phyloP scores from a whole-genome alignment of 768 basidiomycete genomes.

The Mycena olivaceomarginata region DNA sequence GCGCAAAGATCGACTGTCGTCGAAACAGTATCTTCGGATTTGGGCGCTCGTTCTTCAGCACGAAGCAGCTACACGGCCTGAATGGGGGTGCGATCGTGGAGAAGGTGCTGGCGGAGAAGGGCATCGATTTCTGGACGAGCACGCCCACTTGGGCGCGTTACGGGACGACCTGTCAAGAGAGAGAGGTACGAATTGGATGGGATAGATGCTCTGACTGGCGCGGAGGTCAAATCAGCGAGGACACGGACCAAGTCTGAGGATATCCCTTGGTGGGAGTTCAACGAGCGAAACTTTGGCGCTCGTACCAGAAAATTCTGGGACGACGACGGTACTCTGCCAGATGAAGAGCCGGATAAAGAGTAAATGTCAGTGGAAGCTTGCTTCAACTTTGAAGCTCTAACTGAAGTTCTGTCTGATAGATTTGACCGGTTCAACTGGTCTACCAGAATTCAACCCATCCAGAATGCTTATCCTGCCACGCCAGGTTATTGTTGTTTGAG shows the following conservation, averaged over 20 bases:
- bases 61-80: constrained; percentile 38
- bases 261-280: constrained; percentile 41
- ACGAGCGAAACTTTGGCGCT: constrained; percentile 35
- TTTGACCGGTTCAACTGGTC: no score
- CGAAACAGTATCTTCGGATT: constrained; percentile 40
- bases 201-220: constrained; percentile 29
- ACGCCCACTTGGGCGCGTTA: constrained; percentile 40
- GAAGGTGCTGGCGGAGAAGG: constrained; percentile 39
- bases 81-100: constrained; percentile 29
- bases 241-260: constrained; percentile 30
- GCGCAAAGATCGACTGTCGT: constrained; percentile 38
- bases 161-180: constrained; percentile 40
- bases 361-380: no score
- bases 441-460: no score
- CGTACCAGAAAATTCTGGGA: constrained; percentile 31
- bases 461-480: no score
- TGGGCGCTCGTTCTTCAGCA: constrained; percentile 33
- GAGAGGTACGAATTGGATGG: constrained; percentile 31
- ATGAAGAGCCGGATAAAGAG: not conserved
- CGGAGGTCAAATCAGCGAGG: constrained; percentile 28
- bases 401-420: no score
- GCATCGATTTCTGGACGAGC: constrained; percentile 40
- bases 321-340: not conserved
- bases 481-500: no score
- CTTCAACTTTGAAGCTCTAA: no score